phyloP scores from a whole-genome alignment of 2,329 filamentous ascomycete species.

The Gliomastix tumulicola region DNA sequence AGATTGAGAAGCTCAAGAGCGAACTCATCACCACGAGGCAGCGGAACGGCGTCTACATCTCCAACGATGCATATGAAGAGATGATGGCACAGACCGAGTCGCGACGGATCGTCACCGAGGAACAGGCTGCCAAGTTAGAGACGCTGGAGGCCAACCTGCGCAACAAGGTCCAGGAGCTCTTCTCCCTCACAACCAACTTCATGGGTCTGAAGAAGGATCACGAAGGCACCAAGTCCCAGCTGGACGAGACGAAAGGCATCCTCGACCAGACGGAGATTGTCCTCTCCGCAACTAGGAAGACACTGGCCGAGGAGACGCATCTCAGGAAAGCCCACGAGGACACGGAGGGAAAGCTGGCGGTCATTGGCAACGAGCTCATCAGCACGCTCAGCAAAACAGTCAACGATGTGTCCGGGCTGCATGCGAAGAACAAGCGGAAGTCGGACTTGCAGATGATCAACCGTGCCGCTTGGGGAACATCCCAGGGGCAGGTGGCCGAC shows the following conservation, averaged over 20 bases:
- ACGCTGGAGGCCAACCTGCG: conserved; percentile 84
- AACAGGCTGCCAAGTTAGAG: conserved; percentile 87
- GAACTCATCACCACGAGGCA: conserved; percentile 90
- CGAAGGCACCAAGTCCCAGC: conserved; percentile 62
- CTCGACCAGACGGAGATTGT: conserved; percentile 85
- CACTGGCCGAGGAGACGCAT: conserved; percentile 70
- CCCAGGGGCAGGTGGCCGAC: conserved; percentile 67
- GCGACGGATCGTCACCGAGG: conserved; percentile 80
- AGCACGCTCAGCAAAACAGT: conserved; percentile 73
- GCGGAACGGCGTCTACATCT: conserved; percentile 90
- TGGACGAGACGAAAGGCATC: conserved; percentile 75
- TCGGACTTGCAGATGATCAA: conserved; percentile 79
- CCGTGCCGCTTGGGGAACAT: conserved; percentile 68
- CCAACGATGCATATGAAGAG: conserved; percentile 83
- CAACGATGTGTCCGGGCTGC: conserved; percentile 71
- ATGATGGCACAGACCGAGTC: conserved; percentile 91
- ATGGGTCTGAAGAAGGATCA: conserved; percentile 86
- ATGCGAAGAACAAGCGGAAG: conserved; percentile 79
- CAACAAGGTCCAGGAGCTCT: conserved; percentile 90
- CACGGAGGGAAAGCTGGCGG: conserved; percentile 71
- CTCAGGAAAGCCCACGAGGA: conserved; percentile 78
- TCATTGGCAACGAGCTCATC: conserved; percentile 69
- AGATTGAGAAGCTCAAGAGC: conserved; percentile 91
- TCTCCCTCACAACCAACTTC: conserved; percentile 78
- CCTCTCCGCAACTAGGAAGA: conserved; percentile 67